Conservation (phyloP, 495 filamentous ascomycete genomes). For the Annulohypoxylon bovei region DNA sequence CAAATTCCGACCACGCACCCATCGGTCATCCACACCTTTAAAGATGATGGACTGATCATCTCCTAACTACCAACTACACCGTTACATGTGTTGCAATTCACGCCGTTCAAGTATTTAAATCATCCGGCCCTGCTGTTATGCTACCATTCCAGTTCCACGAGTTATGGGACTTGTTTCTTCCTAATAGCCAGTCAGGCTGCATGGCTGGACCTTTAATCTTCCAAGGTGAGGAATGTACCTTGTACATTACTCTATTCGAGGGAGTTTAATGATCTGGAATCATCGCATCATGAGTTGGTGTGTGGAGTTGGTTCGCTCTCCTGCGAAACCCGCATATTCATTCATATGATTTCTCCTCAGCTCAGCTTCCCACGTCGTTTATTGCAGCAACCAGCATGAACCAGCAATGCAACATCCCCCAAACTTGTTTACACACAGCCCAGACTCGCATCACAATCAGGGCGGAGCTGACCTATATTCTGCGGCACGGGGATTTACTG, state of each 20-base stretch:
- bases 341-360: slow-evolving; percentile 29
- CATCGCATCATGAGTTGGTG: slow-evolving; percentile 30
- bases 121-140: slow-evolving; percentile 1
- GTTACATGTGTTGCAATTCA: slow-evolving; percentile 20
- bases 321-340: slow-evolving; percentile 17
- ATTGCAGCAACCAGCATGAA: slow-evolving; percentile 29
- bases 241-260: slow-evolving; percentile 4
- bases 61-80: not conserved
- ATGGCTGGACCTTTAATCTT: not conserved
- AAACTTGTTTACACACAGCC: slow-evolving; percentile 18
- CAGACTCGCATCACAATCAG: slow-evolving; percentile 11
- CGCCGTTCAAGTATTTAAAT: slow-evolving; percentile 23
- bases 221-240: slow-evolving; percentile 2
- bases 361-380: slow-evolving; percentile 24
- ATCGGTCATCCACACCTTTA: slow-evolving; percentile 3
- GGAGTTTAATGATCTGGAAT: slow-evolving; percentile 27
- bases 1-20: not conserved
- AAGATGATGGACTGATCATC: slow-evolving; percentile 28
- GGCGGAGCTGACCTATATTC: slow-evolving; percentile 33
- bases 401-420: slow-evolving; percentile 24
- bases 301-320: slow-evolving; percentile 27
- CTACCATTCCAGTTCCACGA: slow-evolving; percentile 8
- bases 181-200: not conserved
- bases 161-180: slow-evolving; percentile 8
- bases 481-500: slow-evolving; percentile 14